phyloP scores from a whole-genome alignment of 2,329 filamentous ascomycete species.

The Diaporthe amygdali region DNA sequence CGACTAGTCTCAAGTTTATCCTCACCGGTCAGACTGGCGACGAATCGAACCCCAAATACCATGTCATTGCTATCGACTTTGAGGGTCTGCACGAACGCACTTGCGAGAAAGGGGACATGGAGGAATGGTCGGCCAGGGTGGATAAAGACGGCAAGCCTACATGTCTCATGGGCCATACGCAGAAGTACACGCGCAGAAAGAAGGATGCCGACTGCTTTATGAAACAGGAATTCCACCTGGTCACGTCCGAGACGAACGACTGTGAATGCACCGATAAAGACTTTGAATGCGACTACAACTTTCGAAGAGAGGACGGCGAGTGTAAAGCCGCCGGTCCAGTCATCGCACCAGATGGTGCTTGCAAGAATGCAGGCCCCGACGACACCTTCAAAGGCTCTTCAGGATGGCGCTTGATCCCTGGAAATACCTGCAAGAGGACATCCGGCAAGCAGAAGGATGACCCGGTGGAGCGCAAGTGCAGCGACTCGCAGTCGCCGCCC shows the following conservation, averaged over 20 bases:
- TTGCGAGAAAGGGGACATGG: conserved; percentile 80
- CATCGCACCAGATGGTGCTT: conserved; percentile 72
- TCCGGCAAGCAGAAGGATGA: conserved; percentile 71
- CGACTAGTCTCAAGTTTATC: conserved; percentile 89
- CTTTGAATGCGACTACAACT: conserved; percentile 98
- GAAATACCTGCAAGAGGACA: conserved; percentile 72
- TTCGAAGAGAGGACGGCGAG: conserved; percentile 70
- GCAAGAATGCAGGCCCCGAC: conserved; percentile 66
- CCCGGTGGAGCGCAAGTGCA: conserved; percentile 77
- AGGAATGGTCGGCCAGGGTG: conserved; percentile 85
- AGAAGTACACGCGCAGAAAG: conserved; percentile 85
- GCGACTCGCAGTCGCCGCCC: conserved; percentile 57
- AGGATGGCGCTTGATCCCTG: conserved; percentile 90
- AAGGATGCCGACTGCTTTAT: conserved; percentile 89
- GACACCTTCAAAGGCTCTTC: conserved; percentile 85
- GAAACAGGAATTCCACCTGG: conserved; percentile 82
- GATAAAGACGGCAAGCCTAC: conserved; percentile 81
- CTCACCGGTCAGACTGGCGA: conserved; percentile 68
- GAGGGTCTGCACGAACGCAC: conserved; percentile 78
- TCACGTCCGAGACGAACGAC: conserved; percentile 69
- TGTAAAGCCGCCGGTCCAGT: conserved; percentile 72
- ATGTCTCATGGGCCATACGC: conserved; percentile 96
- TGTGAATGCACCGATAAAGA: conserved; percentile 86
- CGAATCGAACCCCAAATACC: conserved; percentile 53
- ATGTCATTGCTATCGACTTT: conserved; percentile 83